These are phyloP conservation scores for Musa troglodytarum DNA, from an alignment of 176 grass and related monocot species.

Conservation along the genomic window DNA sequence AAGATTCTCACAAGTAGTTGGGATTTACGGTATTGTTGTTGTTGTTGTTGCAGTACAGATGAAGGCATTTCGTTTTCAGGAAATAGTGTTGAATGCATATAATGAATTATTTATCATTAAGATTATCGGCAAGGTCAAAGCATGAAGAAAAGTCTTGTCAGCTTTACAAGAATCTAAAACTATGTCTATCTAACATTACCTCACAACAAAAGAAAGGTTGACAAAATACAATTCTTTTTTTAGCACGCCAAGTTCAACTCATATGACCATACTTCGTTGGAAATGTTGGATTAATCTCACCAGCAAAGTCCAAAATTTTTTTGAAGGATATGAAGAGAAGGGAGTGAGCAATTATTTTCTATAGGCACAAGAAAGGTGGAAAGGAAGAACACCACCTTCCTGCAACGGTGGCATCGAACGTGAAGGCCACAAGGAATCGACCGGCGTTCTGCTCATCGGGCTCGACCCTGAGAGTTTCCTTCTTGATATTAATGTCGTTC, in stretches of 20 bases:
- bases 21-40: too few relatives aligned
- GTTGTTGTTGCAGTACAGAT: too few relatives aligned
- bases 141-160: neutral
- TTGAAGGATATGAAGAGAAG: neutral
- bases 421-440: conserved; percentile 68
- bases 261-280: neutral
- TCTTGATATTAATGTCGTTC: conserved; percentile 93
- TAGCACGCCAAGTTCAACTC: neutral
- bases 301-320: neutral
- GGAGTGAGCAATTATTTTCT: neutral
- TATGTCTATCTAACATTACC: neutral
- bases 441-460: conserved; percentile 50
- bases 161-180: neutral
- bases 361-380: neutral
- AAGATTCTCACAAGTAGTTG: too few relatives aligned
- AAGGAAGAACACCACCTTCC: conserved; percentile 45
- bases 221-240: neutral
- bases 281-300: neutral
- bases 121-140: neutral
- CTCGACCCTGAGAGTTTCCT: conserved; percentile 89
- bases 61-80: too few relatives aligned
- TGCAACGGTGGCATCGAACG: conserved; percentile 74
- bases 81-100: too few relatives aligned
- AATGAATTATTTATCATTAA: neutral
- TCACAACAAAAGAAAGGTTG: neutral